These are phyloP conservation scores for Boletus coccyginus DNA, from an alignment of 768 basidiomycete genomes.

Conservation along the genomic window DNA sequence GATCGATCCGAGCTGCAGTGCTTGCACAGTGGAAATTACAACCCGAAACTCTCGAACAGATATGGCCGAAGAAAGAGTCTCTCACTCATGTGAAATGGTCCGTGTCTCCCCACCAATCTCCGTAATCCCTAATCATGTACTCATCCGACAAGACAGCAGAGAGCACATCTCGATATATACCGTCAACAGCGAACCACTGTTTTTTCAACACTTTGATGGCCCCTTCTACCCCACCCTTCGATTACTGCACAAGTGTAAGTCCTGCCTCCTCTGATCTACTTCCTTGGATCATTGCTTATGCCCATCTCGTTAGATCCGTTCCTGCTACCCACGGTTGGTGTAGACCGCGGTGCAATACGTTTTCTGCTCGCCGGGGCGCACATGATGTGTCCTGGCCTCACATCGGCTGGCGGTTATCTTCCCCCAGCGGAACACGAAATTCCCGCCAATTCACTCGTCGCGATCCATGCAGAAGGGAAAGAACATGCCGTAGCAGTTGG, in stretches of 20 bases:
- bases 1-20: slow-evolving; percentile 77
- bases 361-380: slow-evolving; percentile 91
- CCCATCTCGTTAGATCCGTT: slow-evolving; percentile 69
- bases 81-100: slow-evolving; percentile 91
- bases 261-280: background rate
- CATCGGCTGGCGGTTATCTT: slow-evolving; percentile 86
- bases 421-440: slow-evolving; percentile 71
- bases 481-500: slow-evolving; percentile 89
- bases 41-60: slow-evolving; percentile 76
- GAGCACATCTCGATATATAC: slow-evolving; percentile 95
- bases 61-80: slow-evolving; percentile 99
- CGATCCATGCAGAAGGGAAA: slow-evolving; percentile 94
- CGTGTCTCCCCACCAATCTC: slow-evolving; percentile 8
- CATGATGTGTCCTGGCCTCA: slow-evolving; percentile 98
- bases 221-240: slow-evolving; percentile 87
- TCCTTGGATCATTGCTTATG: background rate
- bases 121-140: slow-evolving; percentile 11
- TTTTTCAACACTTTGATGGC: slow-evolving; percentile 97
- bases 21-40: slow-evolving; percentile 83
- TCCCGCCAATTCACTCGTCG: slow-evolving; percentile 75
- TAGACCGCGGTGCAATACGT: slow-evolving; percentile 97
- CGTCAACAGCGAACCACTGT: slow-evolving; percentile 79
- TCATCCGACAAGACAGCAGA: slow-evolving; percentile 57
- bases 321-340: slow-evolving; percentile 80
- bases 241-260: slow-evolving; percentile 87